Percentiles rank a stretch among this genome's conserved stretches.
Conservation (phyloP, 495 filamentous ascomycete species). For the Hypoxylon trugodes region DNA sequence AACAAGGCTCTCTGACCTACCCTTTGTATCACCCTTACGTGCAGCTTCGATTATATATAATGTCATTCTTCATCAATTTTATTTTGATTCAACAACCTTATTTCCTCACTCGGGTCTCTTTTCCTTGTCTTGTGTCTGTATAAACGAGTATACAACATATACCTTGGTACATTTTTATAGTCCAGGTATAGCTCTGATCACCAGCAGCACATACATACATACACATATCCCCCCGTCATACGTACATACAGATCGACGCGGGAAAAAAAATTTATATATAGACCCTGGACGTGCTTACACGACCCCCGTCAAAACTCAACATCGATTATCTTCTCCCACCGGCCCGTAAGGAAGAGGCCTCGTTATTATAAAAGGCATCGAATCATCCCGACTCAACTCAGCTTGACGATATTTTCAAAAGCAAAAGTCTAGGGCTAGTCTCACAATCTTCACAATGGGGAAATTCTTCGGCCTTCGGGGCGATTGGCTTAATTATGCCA, state of each 20-base stretch:
- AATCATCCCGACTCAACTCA: slow-evolving; percentile 4
- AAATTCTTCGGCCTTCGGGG: slow-evolving; percentile 73
- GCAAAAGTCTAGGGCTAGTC: background rate
- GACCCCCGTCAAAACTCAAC: slow-evolving; percentile 14
- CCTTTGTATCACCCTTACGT: slow-evolving; percentile 14
- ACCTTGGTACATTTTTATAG: too few species aligned
- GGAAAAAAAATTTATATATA: slow-evolving; percentile 14
- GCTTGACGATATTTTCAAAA: background rate
- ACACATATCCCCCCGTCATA: background rate
- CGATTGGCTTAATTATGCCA: slow-evolving; percentile 69
- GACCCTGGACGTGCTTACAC: background rate
- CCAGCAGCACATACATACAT: background rate
- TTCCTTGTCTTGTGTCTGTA: too few species aligned
- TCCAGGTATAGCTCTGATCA: slow-evolving; percentile 1
- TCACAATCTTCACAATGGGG: slow-evolving; percentile 41
- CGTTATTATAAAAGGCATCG: background rate
- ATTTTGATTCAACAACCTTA: too few species aligned
- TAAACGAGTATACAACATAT: too few species aligned
- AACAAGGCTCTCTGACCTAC: slow-evolving; percentile 15
- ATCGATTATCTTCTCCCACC: background rate
- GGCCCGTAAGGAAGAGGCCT: background rate
- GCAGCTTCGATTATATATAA: slow-evolving; percentile 17
- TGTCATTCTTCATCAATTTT: too few species aligned
- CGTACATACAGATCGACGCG: background rate
- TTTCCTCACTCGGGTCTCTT: too few species aligned